These are phyloP conservation scores for Jamesozyma piceae DNA, from an alignment of 805 yeast species.

Conservation along the genomic window DNA sequence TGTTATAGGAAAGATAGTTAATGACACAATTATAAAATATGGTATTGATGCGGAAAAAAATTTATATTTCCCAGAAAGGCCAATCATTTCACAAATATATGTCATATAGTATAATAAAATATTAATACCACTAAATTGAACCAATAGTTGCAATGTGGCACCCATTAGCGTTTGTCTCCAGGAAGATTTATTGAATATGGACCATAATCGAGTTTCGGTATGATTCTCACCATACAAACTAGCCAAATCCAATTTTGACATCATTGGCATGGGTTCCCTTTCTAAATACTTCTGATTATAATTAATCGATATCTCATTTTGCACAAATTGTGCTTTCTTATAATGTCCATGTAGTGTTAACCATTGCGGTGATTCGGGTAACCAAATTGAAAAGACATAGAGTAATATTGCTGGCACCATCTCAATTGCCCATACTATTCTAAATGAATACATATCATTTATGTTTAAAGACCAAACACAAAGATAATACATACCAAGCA, in stretches of 20 bases:
- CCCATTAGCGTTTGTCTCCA: constrained; percentile 34
- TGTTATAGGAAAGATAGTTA: constrained; percentile 38
- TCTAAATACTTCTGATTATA: constrained; percentile 7
- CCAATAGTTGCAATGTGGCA: constrained; percentile 32
- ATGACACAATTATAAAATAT: constrained; percentile 33
- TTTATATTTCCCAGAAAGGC: constrained; percentile 31
- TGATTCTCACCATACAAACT: constrained; percentile 7
- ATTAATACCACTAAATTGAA: constrained; percentile 40
- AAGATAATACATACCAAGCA: constrained; percentile 43
- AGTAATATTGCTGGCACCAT: constrained; percentile 36
- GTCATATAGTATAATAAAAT: constrained; percentile 37
- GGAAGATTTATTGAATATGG: constrained; percentile 28
- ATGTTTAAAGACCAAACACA: constrained; percentile 10
- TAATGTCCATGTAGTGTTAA: constrained; percentile 28
- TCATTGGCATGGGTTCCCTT: constrained; percentile 1
- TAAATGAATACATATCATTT: constrained; percentile 42
- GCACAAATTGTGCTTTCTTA: constrained; percentile 31
- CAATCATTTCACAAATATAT: constrained; percentile 41
- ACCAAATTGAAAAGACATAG: constrained; percentile 8
- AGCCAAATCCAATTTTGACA: constrained; percentile 15
- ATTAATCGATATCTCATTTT: constrained; percentile 27
- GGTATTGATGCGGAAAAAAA: constrained; percentile 32
- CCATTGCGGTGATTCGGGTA: constrained; percentile 31
- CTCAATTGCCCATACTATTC: constrained; percentile 56
- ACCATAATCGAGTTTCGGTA: not conserved